Percentiles rank a stretch among this genome's conserved stretches.
Evolutionary conservation across 176 grass and related monocot species (phyloP).

Genomic region (Triticum aestivum): DNA sequence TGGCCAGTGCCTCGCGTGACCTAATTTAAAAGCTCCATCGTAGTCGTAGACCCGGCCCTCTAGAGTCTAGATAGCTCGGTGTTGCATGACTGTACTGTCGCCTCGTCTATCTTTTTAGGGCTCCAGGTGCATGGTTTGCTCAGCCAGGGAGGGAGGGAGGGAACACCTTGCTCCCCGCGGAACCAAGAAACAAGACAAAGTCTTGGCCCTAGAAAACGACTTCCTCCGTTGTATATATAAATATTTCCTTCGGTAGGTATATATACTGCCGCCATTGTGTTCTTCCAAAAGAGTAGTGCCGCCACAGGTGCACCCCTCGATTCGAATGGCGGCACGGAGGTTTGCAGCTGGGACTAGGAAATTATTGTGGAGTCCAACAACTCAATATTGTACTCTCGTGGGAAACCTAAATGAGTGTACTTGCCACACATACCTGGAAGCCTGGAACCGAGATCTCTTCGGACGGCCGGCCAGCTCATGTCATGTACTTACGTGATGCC

Average conservation of each 20-base stretch:
- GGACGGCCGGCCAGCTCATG: slow-evolving; percentile 23
- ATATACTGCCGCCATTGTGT: background rate
- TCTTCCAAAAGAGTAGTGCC: background rate
- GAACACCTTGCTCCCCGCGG: background rate
- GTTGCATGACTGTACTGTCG: background rate
- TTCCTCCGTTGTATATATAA: background rate
- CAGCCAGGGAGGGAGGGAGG: background rate
- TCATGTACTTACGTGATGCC: background rate
- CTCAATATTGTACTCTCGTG: background rate
- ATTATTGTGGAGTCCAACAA: background rate
- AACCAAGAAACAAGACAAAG: background rate
- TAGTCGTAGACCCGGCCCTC: background rate
- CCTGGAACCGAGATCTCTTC: slow-evolving; percentile 32
- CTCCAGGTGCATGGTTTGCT: background rate
- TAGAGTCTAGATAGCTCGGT: background rate
- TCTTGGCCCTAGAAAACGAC: slow-evolving; percentile 18
- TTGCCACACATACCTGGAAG: slow-evolving; percentile 19
- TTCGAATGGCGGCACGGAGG: background rate
- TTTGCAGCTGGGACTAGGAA: slow-evolving; percentile 1
- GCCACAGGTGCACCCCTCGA: background rate
- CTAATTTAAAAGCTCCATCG: slow-evolving; percentile 13
- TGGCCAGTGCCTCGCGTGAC: slow-evolving; percentile 7
- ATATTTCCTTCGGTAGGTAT: background rate
- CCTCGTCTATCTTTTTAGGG: background rate
- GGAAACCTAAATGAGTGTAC: slow-evolving; percentile 14